Base-by-base conservation (phyloP, 352 stramenopile genomes). In the Phytopythium cucurbitacearum region DNA sequence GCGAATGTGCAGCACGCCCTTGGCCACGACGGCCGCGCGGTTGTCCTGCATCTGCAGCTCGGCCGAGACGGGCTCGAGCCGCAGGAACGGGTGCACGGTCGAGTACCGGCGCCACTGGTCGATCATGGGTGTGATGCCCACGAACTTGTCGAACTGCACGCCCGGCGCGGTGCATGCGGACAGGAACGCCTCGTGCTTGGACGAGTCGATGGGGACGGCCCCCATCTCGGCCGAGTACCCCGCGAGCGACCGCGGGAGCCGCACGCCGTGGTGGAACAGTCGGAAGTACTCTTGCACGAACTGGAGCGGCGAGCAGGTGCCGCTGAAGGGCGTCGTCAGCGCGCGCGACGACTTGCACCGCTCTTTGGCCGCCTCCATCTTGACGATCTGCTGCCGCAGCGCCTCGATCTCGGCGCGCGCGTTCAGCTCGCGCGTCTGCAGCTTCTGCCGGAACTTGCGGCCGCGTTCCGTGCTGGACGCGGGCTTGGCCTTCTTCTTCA, bases 1-100 rank as follows among this genome's bases (percentile, higher is more conserved):
- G 28, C 60, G 60, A 38, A 73, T 64, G 48, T 71, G 59, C 49
- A 76, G 34, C 15, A 58, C 51, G 5, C 66, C 71, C 7, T 36
- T 56, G 7, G 57, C 57, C 33, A 51, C 56, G 7, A 73, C 58
- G 6, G 52, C 51, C n/a, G 52, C 48, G 41, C 41, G 47, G 39
- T 53, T 48, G 12, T 48, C 52, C 8, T 49, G 28, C 32, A 45
- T 43, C 42, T 60, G 37, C 15, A 67, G 35, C 32, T 49, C 47
- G 34, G 53, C 52, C 3, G 28, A 49, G n/a, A 60, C 15, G 8
- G 53, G 57, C 34, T 60, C 56, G 35, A 67, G 51, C 28, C 56
- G 49, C 40, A 67, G 46, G n/a, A 53, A 52, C 32, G 50, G 36
- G 37, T 60, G 40, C 11, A 67, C 7, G 28, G 7, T 53, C 40